Base-by-base conservation (phyloP, 768 basidiomycete species). In the Sarcodon sp. region DNA sequence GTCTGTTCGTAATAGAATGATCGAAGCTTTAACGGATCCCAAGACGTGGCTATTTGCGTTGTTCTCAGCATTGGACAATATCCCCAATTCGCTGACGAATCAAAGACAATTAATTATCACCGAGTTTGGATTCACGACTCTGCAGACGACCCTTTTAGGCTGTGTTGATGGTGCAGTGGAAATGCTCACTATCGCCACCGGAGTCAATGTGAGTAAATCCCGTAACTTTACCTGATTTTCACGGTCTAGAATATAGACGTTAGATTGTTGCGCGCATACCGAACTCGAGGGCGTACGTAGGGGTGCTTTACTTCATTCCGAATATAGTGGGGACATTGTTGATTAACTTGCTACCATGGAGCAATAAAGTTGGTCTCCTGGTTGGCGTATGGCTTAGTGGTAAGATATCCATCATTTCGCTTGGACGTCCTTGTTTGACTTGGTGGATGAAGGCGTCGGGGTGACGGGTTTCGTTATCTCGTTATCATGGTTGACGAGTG, bases 161-260 rank as follows among this genome's bases (percentile, higher is more conserved):
- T 83, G 79, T 55, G 82, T 86, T 4, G 84, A 87, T 57, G 84
- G 84, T 45, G 73, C 72, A 7, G 73, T 85, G 13, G 78, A 83
- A 62, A 83, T 88, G 37, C 59, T 78, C 6, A 83, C 81, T 0
- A 86, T 87, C 51, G 86, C 62, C 61, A 73, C 78, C 1, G 82
- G 81, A 2, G 77, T 81, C 3, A 71, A 38, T 13, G 82, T 83
- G 56, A 39, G 77, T 63, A 13, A 13, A 18, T 18, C 3, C 13
- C 4, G 18, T 4, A 13, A 4, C 18, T 13, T 38, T 18, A 18
- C 27, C 39, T 8, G 16, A 13, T 13, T 27, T 41, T 13, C 39
- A 41, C 11, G 27, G 16, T 41, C 18, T 35, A 71, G 56, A 41
- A 41, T 13, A 7, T 7, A 13, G 16, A 15, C 27, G 7, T 41